phyloP scores from a whole-genome alignment of 139 green algal genomes.

The Chlorella sp. region DNA sequence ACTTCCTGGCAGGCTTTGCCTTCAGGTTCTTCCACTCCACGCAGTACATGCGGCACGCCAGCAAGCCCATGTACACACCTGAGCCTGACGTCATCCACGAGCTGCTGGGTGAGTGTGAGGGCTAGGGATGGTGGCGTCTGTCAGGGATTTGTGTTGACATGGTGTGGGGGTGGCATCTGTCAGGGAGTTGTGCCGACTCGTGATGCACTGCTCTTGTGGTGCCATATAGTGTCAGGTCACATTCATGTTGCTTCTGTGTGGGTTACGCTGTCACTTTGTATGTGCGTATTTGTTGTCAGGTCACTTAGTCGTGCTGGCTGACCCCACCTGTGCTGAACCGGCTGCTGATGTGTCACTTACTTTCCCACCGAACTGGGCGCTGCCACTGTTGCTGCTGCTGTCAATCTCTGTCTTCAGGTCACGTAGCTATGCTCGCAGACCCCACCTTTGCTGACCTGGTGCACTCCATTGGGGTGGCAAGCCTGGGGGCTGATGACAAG shows the following conservation, averaged over 20 bases:
- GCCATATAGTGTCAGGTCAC: not conserved
- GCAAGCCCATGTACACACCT: conserved; percentile 80
- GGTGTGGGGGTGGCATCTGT: no score
- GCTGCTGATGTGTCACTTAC: not conserved
- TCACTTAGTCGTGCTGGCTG: not conserved
- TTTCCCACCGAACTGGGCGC: no score
- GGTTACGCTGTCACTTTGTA: not conserved
- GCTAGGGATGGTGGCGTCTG: not conserved
- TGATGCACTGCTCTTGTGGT: not conserved
- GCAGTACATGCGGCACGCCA: conserved; percentile 79
- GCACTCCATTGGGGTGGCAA: conserved; percentile 77
- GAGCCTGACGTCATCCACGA: conserved; percentile 90
- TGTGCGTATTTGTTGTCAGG: not conserved
- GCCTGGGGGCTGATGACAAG: conserved; percentile 74
- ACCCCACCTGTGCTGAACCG: not conserved
- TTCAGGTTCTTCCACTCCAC: conserved; percentile 72
- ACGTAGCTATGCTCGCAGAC: conserved; percentile 86
- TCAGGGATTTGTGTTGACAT: no score
- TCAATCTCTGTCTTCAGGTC: conserved; percentile 47
- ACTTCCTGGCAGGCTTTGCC: conserved; percentile 91
- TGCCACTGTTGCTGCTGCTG: no score
- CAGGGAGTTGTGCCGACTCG: not conserved
- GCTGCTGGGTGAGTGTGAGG: conserved; percentile 37
- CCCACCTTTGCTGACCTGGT: conserved; percentile 66
- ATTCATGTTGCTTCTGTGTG: not conserved